Conservation (phyloP, 202 grass and related monocot genomes). For the Schoenoplectus tabernaemontani region DNA sequence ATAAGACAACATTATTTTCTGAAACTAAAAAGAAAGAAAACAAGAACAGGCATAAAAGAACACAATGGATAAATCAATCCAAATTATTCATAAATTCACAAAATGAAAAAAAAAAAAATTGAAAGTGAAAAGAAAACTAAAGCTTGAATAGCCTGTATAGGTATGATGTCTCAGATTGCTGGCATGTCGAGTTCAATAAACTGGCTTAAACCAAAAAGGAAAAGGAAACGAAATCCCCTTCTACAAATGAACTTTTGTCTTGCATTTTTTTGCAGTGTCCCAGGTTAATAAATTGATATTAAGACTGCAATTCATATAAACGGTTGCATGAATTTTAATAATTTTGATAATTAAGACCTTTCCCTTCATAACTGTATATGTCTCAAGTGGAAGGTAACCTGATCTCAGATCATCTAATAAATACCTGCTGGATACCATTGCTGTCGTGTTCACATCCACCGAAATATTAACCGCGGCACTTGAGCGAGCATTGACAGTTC, state of each 20-base stretch:
- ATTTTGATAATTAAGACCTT: slow-evolving; percentile 38
- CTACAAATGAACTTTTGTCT: slow-evolving; percentile 21
- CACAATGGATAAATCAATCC: neutral
- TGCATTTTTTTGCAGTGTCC: neutral
- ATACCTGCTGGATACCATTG: slow-evolving; percentile 25
- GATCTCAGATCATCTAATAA: slow-evolving; percentile 34
- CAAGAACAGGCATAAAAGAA: neutral
- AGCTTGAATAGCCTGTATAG: neutral
- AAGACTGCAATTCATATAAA: slow-evolving; percentile 38
- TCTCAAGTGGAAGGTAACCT: slow-evolving; percentile 41
- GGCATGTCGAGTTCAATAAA: neutral
- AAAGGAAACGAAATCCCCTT: neutral
- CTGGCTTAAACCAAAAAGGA: neutral
- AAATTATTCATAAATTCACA: neutral
- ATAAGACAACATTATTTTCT: neutral
- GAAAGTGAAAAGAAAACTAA: neutral
- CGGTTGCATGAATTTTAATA: slow-evolving; percentile 44
- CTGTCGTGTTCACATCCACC: slow-evolving; percentile 27
- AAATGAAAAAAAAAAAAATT: neutral
- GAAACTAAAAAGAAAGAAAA: neutral
- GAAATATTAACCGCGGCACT: slow-evolving; percentile 14
- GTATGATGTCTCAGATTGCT: neutral
- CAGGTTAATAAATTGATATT: slow-evolving; percentile 3
- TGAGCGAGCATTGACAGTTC: slow-evolving; percentile 19
- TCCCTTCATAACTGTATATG: slow-evolving; percentile 25